These are phyloP conservation scores for Blastocrithidia nonstop DNA, from an alignment of 208 protist species.

Conservation along the genomic window DNA sequence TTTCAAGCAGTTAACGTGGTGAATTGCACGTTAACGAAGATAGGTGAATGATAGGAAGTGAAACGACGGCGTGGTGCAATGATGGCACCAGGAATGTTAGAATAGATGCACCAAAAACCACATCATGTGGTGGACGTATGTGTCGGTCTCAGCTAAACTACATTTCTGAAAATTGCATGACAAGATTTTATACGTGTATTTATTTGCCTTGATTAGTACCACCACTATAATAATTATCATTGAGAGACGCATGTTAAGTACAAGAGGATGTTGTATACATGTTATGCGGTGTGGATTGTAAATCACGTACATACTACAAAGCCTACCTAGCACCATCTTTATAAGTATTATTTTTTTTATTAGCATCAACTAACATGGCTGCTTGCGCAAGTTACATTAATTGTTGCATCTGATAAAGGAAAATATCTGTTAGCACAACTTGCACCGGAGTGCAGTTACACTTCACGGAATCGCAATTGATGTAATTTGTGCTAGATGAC, in stretches of 20 bases:
- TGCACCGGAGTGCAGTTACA: conserved; percentile 21
- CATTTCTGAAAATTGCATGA: too few species aligned
- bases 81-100: conserved; percentile 31
- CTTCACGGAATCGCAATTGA: conserved; percentile 13
- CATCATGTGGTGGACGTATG: conserved; percentile 22
- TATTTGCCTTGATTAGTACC: too few species aligned
- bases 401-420: conserved; percentile 37
- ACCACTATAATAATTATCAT: too few species aligned
- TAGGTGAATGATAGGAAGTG: conserved; percentile 20
- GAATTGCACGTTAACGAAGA: conserved; percentile 18
- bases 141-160: conserved; percentile 43
- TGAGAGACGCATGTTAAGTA: too few species aligned
- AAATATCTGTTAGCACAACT: conserved; percentile 29
- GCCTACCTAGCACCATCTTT: too few species aligned
- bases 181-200: too few species aligned
- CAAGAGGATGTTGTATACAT: too few species aligned
- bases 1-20: conserved; percentile 8
- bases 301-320: too few species aligned
- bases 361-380: too few species aligned
- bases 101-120: conserved; percentile 22
- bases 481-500: conserved; percentile 3
- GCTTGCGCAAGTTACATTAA: conserved; percentile 6
- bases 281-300: too few species aligned
- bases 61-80: conserved; percentile 28
- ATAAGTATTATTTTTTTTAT: too few species aligned